Conservation (phyloP, 257 asterid genomes). For the Scutellaria barbata region DNA sequence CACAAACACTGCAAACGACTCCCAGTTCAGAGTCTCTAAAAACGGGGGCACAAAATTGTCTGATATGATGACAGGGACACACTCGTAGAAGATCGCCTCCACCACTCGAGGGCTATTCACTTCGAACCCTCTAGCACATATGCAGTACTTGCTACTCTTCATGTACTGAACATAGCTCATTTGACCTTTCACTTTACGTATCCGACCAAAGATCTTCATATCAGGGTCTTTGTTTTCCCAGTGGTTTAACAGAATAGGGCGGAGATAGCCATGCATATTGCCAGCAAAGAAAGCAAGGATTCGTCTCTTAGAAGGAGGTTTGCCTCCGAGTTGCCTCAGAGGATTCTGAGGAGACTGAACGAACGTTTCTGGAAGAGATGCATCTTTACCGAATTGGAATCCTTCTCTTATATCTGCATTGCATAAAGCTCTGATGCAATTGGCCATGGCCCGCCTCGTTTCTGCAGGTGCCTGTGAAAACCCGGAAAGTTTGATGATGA, state of each 20-base stretch:
- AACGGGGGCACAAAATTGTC: slow-evolving; percentile 89
- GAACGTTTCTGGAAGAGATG: slow-evolving; percentile 79
- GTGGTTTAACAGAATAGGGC: slow-evolving; percentile 63
- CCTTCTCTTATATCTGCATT: slow-evolving; percentile 79
- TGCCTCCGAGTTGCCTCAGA: slow-evolving; percentile 72
- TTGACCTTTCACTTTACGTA: slow-evolving; percentile 51
- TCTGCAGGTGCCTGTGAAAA: slow-evolving; percentile 74
- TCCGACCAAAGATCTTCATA: slow-evolving; percentile 67
- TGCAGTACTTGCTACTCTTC: slow-evolving; percentile 95
- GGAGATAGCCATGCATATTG: slow-evolving; percentile 90
- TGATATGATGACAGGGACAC: slow-evolving; percentile 94
- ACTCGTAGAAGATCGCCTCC: slow-evolving; percentile 91
- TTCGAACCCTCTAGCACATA: slow-evolving; percentile 83
- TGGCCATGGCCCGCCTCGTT: slow-evolving; percentile 65
- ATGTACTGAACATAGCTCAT: slow-evolving; percentile 70
- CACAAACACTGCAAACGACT: slow-evolving; percentile 78
- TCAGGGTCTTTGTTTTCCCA: slow-evolving; percentile 90
- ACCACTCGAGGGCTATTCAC: slow-evolving; percentile 97
- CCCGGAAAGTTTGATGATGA: background rate
- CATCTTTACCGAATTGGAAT: slow-evolving; percentile 78
- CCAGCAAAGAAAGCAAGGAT: slow-evolving; percentile 95
- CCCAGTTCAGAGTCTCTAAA: slow-evolving; percentile 85
- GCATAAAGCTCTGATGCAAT: slow-evolving; percentile 83
- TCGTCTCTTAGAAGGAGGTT: slow-evolving; percentile 63
- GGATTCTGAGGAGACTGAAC: slow-evolving; percentile 60